Percentiles rank a stretch among this genome's conserved stretches.
Conservation (phyloP, 2,329 filamentous ascomycete genomes). For the Zalaria obscura region DNA sequence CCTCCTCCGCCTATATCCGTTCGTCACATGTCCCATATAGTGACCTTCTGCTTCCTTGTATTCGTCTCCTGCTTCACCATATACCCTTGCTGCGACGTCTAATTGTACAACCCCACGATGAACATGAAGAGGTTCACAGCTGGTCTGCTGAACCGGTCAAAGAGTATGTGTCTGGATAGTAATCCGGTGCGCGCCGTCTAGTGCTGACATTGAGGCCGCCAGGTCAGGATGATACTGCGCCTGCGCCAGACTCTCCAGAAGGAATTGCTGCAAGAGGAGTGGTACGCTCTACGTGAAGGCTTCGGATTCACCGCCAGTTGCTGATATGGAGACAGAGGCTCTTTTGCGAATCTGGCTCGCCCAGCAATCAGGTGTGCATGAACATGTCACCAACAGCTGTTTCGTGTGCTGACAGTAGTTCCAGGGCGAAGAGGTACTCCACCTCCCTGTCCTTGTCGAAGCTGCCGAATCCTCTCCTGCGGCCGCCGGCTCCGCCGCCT, state of each 20-base stretch:
- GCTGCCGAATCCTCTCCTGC: constrained; percentile 80
- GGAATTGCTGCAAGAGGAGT: constrained; percentile 50
- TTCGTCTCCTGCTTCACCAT: too few relatives aligned
- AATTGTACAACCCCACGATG: too few relatives aligned
- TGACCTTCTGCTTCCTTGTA: too few relatives aligned
- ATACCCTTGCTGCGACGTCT: too few relatives aligned
- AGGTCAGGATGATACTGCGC: constrained; percentile 14
- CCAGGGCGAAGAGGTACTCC: constrained; percentile 78
- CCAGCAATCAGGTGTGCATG: constrained; percentile 38
- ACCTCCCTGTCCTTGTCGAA: constrained; percentile 87
- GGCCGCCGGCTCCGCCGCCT: constrained; percentile 70
- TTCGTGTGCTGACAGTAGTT: constrained; percentile 1
- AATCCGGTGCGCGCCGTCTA: constrained; percentile 6
- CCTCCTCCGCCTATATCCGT: too few relatives aligned
- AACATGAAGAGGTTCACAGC: constrained; percentile 12
- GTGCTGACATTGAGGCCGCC: constrained; percentile 7
- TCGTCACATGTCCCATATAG: too few relatives aligned
- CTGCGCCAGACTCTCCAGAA: constrained; percentile 47
- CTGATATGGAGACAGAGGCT: constrained; percentile 40
- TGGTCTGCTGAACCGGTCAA: constrained; percentile 10
- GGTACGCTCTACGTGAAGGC: constrained; percentile 32
- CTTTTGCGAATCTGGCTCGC: constrained; percentile 65
- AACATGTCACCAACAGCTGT: constrained; percentile 3
- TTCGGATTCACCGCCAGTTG: background rate
- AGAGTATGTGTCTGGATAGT: constrained; percentile 8